These are phyloP conservation scores for Lentinula boryana DNA, from an alignment of 768 basidiomycete species.

Conservation along the genomic window DNA sequence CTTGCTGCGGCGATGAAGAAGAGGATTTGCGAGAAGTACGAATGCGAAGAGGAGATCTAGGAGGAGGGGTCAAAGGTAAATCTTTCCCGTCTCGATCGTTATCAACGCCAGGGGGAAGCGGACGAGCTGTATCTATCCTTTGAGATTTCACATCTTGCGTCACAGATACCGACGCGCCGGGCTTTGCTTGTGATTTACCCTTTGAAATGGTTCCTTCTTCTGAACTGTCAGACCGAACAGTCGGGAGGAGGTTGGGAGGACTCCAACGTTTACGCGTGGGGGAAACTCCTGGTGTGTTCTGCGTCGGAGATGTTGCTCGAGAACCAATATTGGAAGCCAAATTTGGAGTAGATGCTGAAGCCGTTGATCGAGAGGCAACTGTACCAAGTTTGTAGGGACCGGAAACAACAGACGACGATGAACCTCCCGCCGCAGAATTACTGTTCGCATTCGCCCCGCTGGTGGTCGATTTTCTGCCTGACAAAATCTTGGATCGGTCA, in stretches of 20 bases:
- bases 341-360: slow-evolving; percentile 57
- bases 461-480: slow-evolving; percentile 20
- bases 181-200: not conserved
- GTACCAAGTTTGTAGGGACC: slow-evolving; percentile 32
- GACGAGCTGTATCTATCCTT: slow-evolving; percentile 8
- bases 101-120: slow-evolving; percentile 10
- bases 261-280: slow-evolving; percentile 41
- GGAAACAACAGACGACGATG: slow-evolving; percentile 12
- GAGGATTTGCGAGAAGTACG: slow-evolving; percentile 15
- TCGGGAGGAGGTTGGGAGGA: slow-evolving; percentile 43
- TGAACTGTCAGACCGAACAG: slow-evolving; percentile 52
- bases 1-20: slow-evolving; percentile 14
- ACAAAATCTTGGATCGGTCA: slow-evolving; percentile 39
- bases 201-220: slow-evolving; percentile 31
- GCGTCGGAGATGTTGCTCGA: slow-evolving; percentile 30
- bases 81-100: slow-evolving; percentile 28
- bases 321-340: slow-evolving; percentile 17
- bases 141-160: slow-evolving; percentile 4
- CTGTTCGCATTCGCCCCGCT: slow-evolving; percentile 5
- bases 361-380: slow-evolving; percentile 31
- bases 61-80: slow-evolving; percentile 32
- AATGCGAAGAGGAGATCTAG: slow-evolving; percentile 50
- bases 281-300: slow-evolving; percentile 23
- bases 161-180: not conserved
- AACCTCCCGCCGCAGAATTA: slow-evolving; percentile 9